Conservation (phyloP, 805 yeast species). For the Kuraishia piskuri region DNA sequence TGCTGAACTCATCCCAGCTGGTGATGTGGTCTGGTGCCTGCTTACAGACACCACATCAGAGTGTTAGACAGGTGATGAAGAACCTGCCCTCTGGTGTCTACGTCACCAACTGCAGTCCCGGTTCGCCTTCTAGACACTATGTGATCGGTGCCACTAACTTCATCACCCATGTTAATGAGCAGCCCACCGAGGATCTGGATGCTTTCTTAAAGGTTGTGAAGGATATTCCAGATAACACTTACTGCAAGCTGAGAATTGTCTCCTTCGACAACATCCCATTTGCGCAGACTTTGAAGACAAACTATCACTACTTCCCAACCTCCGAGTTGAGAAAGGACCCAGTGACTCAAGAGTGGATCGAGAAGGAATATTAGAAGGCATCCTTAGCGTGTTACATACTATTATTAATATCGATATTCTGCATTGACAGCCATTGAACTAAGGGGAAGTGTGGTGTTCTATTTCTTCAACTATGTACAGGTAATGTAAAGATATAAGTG, state of each 20-base stretch:
- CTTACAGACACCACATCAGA: conserved; percentile 86
- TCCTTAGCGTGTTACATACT: background rate
- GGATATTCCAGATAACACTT: conserved; percentile 67
- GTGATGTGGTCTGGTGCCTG: conserved; percentile 80
- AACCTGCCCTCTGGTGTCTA: conserved; percentile 79
- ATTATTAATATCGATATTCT: conserved; percentile 3
- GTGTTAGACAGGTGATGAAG: conserved; percentile 77
- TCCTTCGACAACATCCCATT: conserved; percentile 82
- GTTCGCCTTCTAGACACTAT: conserved; percentile 83
- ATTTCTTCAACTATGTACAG: background rate
- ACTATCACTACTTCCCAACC: conserved; percentile 83
- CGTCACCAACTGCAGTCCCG: conserved; percentile 62
- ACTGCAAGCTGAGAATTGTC: conserved; percentile 72
- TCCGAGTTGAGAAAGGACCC: conserved; percentile 45
- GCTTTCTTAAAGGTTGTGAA: conserved; percentile 61
- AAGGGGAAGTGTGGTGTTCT: background rate
- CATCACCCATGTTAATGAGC: conserved; percentile 82
- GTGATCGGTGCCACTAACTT: conserved; percentile 73
- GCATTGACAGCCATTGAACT: conserved; percentile 1
- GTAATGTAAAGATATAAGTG: background rate
- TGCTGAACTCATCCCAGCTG: conserved; percentile 53
- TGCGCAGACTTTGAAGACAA: conserved; percentile 79
- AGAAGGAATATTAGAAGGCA: conserved; percentile 32
- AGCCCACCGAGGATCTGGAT: conserved; percentile 60
- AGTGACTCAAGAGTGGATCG: conserved; percentile 43